phyloP scores from a whole-genome alignment of 805 yeast genomes.

The Starmerella scarabaei region DNA sequence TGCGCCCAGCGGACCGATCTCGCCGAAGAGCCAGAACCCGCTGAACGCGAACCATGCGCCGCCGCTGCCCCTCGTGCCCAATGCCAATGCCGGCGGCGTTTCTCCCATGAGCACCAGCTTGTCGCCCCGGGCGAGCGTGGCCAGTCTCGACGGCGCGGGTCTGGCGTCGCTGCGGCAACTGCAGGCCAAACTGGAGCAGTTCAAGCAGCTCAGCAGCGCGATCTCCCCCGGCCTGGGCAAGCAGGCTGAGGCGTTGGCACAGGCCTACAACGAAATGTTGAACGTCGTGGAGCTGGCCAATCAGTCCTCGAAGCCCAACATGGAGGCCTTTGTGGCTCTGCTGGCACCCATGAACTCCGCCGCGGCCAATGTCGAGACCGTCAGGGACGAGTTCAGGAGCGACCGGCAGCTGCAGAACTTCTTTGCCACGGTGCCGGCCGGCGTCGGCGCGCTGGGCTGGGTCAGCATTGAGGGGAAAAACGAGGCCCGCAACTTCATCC shows the following conservation, averaged over 20 bases:
- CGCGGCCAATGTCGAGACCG: constrained; percentile 42
- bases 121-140: not conserved
- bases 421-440: constrained; percentile 76
- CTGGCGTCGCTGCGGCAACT: not conserved
- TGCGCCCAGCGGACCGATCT: not conserved
- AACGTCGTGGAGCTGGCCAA: constrained; percentile 40
- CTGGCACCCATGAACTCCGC: constrained; percentile 55
- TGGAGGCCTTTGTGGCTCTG: constrained; percentile 40
- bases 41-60: not conserved
- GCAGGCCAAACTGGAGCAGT: constrained; percentile 6
- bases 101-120: not conserved
- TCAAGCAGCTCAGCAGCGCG: constrained; percentile 7
- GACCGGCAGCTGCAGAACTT: constrained; percentile 48
- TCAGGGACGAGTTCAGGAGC: constrained; percentile 65
- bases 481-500: constrained; percentile 55
- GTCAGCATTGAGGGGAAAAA: constrained; percentile 39
- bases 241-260: constrained; percentile 29
- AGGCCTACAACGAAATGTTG: constrained; percentile 15
- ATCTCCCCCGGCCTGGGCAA: constrained; percentile 17
- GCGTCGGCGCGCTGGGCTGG: constrained; percentile 87
- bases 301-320: constrained; percentile 43
- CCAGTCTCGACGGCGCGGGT: not conserved
- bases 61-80: constrained; percentile 2
- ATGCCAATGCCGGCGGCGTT: not conserved
- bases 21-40: constrained; percentile 5